phyloP scores from a whole-genome alignment of 1,139 yeast species.

The Pichiaceae sp. region DNA sequence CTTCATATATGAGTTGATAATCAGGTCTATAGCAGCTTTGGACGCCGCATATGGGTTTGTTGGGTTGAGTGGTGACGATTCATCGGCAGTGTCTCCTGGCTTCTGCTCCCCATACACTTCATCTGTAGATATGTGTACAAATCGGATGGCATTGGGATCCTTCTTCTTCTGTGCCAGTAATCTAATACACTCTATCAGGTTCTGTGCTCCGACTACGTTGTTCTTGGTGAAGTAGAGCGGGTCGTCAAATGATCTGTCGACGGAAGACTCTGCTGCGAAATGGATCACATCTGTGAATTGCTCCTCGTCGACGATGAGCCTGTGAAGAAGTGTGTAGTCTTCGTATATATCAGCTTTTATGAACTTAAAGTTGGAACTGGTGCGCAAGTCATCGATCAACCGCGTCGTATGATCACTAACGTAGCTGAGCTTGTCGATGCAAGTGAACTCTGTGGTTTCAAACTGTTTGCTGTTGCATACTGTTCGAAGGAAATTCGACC shows the following conservation, averaged over 20 bases:
- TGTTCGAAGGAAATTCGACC: constrained; percentile 1
- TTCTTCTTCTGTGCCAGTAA: background rate
- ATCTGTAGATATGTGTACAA: constrained; percentile 2
- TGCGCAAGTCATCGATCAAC: background rate
- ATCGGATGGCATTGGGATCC: background rate
- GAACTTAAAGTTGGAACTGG: background rate
- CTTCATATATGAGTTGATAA: constrained; percentile 2
- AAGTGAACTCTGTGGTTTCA: background rate
- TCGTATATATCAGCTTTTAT: constrained; percentile 1
- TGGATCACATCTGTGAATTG: constrained; percentile 1
- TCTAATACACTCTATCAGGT: constrained; percentile 1
- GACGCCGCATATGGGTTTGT: constrained; percentile 2
- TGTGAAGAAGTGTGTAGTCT: background rate
- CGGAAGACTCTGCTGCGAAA: constrained; percentile 3
- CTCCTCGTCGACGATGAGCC: constrained; percentile 1
- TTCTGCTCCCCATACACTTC: constrained; percentile 3
- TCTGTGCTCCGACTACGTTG: constrained; percentile 1
- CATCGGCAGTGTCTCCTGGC: background rate
- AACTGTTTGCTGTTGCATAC: background rate
- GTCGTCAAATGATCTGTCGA: constrained; percentile 1
- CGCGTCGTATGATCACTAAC: constrained; percentile 2
- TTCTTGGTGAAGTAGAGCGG: constrained; percentile 2
- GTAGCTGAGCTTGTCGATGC: constrained; percentile 2
- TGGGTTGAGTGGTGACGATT: background rate
- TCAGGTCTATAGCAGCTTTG: constrained; percentile 2